Percentiles rank a stretch among this genome's conserved stretches.
phyloP scores from a whole-genome alignment of 2,329 filamentous ascomycete species.

The Zymoseptoria ardabiliae region DNA sequence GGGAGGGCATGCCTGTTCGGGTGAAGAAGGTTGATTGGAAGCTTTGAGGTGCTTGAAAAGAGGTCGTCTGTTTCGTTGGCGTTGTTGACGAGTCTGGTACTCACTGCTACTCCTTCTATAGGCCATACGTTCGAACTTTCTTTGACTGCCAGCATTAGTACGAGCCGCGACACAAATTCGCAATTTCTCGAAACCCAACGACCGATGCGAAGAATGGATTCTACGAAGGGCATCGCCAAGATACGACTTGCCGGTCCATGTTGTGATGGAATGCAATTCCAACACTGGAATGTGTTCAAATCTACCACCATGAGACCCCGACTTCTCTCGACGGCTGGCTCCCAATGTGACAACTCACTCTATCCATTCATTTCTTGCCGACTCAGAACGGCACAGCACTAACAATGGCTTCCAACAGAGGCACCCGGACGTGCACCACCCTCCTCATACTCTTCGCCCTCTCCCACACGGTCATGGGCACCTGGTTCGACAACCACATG shows the following conservation, averaged over 20 bases:
- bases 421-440: background rate
- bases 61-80: no score
- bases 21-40: constrained; percentile 12
- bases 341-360: background rate
- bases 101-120: background rate
- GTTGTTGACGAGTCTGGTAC: background rate
- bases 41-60: background rate
- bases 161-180: no score
- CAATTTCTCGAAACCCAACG: no score
- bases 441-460: background rate
- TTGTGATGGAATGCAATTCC: background rate
- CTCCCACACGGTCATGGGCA: background rate
- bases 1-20: constrained; percentile 26
- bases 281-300: background rate
- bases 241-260: background rate
- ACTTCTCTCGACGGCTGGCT: background rate
- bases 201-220: no score
- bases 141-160: no score
- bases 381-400: background rate
- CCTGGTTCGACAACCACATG: background rate
- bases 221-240: background rate
- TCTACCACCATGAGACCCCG: background rate
- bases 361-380: background rate
- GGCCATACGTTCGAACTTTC: no score
- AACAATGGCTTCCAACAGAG: background rate